phyloP scores from a whole-genome alignment of 306 rosid species.

The Cicer judaicum region DNA sequence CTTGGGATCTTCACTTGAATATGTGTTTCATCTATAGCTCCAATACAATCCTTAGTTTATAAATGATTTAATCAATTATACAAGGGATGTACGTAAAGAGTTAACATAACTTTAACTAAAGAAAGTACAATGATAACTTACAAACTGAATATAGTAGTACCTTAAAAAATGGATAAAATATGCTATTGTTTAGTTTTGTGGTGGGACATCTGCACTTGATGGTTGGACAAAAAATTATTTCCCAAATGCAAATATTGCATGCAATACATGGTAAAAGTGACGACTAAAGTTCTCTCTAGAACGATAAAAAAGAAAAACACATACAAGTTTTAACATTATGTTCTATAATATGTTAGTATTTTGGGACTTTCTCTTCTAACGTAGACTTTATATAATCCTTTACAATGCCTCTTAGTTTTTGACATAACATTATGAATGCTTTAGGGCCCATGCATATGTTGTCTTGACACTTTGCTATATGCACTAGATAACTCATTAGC shows the following conservation, averaged over 20 bases:
- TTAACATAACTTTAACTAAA: neutral
- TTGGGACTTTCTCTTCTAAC: neutral
- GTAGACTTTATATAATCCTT: neutral
- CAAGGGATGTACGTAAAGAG: neutral
- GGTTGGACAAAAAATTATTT: neutral
- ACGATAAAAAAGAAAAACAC: neutral
- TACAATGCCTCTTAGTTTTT: neutral
- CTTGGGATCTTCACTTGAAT: slow-evolving; percentile 1
- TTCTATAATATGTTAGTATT: neutral
- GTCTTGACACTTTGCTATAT: neutral
- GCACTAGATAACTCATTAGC: slow-evolving; percentile 6
- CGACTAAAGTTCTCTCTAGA: neutral
- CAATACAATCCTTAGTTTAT: neutral
- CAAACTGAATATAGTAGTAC: neutral
- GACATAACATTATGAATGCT: neutral
- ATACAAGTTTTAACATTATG: neutral
- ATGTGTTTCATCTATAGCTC: neutral
- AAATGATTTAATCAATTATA: neutral
- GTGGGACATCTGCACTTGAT: neutral
- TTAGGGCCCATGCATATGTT: neutral
- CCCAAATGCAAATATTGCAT: neutral
- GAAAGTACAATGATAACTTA: no score
- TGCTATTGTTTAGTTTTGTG: slow-evolving; percentile 8
- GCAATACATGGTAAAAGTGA: neutral
- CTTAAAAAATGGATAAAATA: slow-evolving; percentile 1